These are phyloP conservation scores for Naganishia vaughanmartiniae DNA, from an alignment of 768 basidiomycete species.

Conservation along the genomic window DNA sequence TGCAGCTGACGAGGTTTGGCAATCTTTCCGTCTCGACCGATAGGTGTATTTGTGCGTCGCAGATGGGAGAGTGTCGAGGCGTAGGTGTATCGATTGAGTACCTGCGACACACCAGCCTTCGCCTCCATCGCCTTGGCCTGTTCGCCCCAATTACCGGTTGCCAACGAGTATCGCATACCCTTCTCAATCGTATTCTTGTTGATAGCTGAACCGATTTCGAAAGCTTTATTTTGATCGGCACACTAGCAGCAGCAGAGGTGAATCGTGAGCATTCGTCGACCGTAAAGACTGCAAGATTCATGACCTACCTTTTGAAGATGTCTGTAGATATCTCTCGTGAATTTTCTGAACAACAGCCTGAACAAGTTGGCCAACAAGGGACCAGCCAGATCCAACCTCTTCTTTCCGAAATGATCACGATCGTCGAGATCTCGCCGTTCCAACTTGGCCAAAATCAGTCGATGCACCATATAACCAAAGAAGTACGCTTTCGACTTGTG, in stretches of 20 bases:
- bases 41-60: conserved; percentile 95
- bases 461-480: conserved; percentile 99
- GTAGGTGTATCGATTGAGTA: conserved; percentile 96
- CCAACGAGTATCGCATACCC: conserved; percentile 94
- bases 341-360: conserved; percentile 92
- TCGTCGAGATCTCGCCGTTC: conserved; percentile 95
- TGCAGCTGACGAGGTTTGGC: conserved; percentile 98
- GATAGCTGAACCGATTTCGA: conserved; percentile 84
- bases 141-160: conserved; percentile 99
- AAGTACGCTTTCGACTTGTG: conserved; percentile 99
- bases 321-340: conserved; percentile 94
- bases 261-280: neutral
- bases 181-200: conserved; percentile 97
- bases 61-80: conserved; percentile 97
- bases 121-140: conserved; percentile 98
- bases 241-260: conserved; percentile 60
- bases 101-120: conserved; percentile 97
- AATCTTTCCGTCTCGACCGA: conserved; percentile 97
- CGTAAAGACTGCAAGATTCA: neutral
- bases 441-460: conserved; percentile 84
- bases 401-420: conserved; percentile 99
- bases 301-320: conserved; percentile 84
- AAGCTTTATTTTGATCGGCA: conserved; percentile 92
- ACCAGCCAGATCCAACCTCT: conserved; percentile 91
- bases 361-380: conserved; percentile 94